Conservation (phyloP, 257 asterid genomes). For the Nicotiana tomentosiformis region DNA sequence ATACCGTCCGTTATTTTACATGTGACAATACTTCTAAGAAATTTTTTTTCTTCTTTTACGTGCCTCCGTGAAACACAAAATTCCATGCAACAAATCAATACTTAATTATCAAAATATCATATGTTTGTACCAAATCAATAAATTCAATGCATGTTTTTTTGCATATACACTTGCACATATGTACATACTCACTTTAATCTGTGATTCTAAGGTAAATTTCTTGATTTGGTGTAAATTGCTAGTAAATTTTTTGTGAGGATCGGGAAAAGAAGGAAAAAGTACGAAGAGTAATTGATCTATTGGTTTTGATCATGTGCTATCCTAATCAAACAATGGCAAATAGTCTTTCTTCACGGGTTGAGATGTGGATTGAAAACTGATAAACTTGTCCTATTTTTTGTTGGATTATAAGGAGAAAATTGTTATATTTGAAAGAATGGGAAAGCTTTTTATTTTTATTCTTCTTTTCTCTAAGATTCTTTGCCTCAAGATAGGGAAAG, state of each 20-base stretch:
- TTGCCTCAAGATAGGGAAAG: conserved; percentile 28
- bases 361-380: conserved; percentile 9
- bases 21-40: background rate
- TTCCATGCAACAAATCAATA: background rate
- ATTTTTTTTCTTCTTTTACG: background rate
- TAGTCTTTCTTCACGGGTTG: conserved; percentile 24
- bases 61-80: background rate
- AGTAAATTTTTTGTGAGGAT: no score
- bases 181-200: no score
- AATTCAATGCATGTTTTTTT: no score
- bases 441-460: background rate
- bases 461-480: conserved; percentile 12
- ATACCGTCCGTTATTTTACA: no score
- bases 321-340: conserved; percentile 21
- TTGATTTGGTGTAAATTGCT: no score
- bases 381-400: conserved; percentile 17
- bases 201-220: no score
- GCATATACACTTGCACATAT: no score
- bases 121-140: no score
- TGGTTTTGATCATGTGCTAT: conserved; percentile 20
- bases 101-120: background rate
- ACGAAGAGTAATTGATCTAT: background rate
- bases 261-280: background rate
- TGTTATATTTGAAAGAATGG: background rate
- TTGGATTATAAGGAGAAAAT: background rate